Base-by-base conservation (phyloP, 2,329 filamentous ascomycete species). In the Aspergillus cejpii region DNA sequence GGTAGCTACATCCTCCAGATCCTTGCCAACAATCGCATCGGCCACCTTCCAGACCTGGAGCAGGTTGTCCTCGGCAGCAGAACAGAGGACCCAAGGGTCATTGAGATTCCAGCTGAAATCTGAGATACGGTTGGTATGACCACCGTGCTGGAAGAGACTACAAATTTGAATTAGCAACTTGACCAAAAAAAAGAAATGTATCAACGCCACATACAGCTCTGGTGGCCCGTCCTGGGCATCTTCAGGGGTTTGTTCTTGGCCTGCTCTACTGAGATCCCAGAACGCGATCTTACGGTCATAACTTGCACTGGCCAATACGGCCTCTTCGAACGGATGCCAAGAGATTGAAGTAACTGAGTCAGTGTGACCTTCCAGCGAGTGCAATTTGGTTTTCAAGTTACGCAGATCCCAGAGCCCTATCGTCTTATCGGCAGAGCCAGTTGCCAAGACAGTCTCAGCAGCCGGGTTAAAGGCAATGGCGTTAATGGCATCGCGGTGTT, bases 71-170 rank as follows among this genome's bases (percentile, higher is more conserved):
- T 98, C 94, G 1, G 91, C 92, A 12, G 92, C 90, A 49, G 87
- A 94, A 66, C 89, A 90, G 55, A 98, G 86, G 44, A 96, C 80
- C 94, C 94, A 98, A 3, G 91, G 90, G 60, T 96, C 89, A 64
- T 94, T 95, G 56, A 82, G 81, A 68, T 98, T 98, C 91, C 91
- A 98, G 70, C 85, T 91, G 62, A 98, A 98, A 68, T 98, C 94
- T 27, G 87, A 89, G 50, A 98, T 81, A 55, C 94, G 85, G 70
- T 96, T 96, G 8, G 92, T 98, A 72, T 98, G 94, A 24, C 92
- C 92, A 49, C 92, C 92, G 61, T 98, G 92, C 90, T 98, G 97
- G 71, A 98, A 98, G 1, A 98, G 74, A 37, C 86, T 89, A 51
- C 36, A 33, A 10, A 37, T 24, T 38, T 20, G 47, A 11, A 47